A percentile compares a stretch with the other conserved stretches of the same genome.
These are phyloP conservation scores for Phalaenopsis equestris DNA, from an alignment of 106 monocot genomes.

Conservation along the genomic window DNA sequence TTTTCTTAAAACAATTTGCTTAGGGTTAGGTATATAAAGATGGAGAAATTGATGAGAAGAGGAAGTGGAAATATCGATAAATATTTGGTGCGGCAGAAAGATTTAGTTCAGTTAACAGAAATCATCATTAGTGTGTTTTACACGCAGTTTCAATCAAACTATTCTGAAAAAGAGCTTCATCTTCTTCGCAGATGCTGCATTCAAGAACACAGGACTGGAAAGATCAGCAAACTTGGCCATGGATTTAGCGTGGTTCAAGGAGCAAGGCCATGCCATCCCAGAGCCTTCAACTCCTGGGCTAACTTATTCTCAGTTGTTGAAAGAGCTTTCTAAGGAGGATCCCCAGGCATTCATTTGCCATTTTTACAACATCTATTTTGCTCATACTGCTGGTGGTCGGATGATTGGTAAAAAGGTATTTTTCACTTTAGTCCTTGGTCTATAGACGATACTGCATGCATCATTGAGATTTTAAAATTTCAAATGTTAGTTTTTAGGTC, in stretches of 20 bases:
- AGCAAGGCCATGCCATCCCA: constrained; percentile 77
- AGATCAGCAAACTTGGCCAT: constrained; percentile 65
- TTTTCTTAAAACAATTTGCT: no score
- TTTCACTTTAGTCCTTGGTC: neutral
- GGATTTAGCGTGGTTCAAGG: constrained; percentile 91
- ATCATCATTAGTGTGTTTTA: neutral
- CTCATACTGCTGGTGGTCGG: constrained; percentile 82
- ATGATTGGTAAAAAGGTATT: constrained; percentile 98
- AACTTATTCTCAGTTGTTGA: constrained; percentile 53
- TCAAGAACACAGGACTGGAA: constrained; percentile 84
- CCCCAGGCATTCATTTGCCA: constrained; percentile 95
- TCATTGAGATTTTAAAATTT: neutral
- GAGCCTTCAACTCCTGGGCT: constrained; percentile 73
- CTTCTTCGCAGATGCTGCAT: constrained; percentile 68
- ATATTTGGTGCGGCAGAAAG: no score
- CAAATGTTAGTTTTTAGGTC: neutral
- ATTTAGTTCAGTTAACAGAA: neutral
- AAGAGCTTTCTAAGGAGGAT: constrained; percentile 65
- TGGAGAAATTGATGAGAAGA: no score
- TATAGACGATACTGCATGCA: neutral
- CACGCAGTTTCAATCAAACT: neutral
- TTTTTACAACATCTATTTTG: constrained; percentile 92
- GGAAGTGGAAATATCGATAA: no score
- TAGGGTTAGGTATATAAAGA: no score
- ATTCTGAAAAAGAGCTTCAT: neutral